These are phyloP conservation scores for Acmispon strigosus DNA, from an alignment of 306 rosid genomes.

Conservation along the genomic window DNA sequence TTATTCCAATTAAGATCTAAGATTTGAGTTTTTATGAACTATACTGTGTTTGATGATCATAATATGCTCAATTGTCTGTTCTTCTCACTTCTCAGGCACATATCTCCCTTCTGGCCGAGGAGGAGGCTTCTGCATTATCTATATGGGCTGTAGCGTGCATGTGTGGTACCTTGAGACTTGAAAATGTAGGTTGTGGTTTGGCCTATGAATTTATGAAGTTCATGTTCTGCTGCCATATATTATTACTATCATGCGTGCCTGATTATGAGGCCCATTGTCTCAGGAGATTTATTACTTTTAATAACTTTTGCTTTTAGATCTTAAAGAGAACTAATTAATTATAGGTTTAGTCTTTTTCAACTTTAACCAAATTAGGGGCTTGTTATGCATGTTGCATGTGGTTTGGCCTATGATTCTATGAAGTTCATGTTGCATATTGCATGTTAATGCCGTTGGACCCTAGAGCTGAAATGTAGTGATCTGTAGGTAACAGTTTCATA, in stretches of 20 bases:
- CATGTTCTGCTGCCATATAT: neutral
- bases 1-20: conserved; percentile 7
- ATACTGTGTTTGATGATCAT: neutral
- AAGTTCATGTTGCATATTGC: neutral
- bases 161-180: conserved; percentile 95
- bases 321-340: neutral
- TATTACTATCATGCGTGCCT: conserved; percentile 7
- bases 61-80: conserved; percentile 24
- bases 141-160: conserved; percentile 89
- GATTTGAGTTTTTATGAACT: neutral
- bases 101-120: conserved; percentile 68
- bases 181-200: conserved; percentile 53
- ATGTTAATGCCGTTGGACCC: neutral
- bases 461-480: conserved; percentile 7
- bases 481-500: neutral
- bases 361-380: neutral
- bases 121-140: conserved; percentile 92
- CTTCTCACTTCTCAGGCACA: conserved; percentile 70
- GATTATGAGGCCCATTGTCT: neutral
- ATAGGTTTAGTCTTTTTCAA: neutral
- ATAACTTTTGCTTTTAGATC: neutral
- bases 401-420: too few species aligned
- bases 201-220: neutral
- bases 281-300: neutral
- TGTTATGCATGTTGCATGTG: neutral